Conservation (phyloP, 495 filamentous ascomycete genomes). For the Neurospora sp. region DNA sequence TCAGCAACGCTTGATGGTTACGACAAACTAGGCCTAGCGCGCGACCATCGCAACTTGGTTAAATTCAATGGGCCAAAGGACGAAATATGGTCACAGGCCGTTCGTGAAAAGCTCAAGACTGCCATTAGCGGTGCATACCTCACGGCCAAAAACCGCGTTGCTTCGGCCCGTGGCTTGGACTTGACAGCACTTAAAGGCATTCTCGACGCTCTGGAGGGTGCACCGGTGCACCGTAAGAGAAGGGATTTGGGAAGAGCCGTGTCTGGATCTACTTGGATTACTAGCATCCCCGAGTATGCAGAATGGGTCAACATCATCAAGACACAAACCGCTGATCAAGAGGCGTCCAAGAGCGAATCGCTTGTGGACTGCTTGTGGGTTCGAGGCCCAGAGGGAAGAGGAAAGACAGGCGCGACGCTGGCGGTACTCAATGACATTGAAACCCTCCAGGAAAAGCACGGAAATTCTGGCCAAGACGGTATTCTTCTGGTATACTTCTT, state of each 20-base stretch:
- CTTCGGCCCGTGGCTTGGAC: background rate
- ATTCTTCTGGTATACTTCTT: conserved; percentile 27
- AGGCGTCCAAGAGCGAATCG: background rate
- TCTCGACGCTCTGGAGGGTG: background rate
- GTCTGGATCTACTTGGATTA: background rate
- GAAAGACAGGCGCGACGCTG: conserved; percentile 26
- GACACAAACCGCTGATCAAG: background rate
- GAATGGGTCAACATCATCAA: background rate
- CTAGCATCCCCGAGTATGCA: background rate
- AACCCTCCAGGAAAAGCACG: conserved; percentile 5
- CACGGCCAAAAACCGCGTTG: background rate
- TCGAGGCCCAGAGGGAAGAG: conserved; percentile 25
- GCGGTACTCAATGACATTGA: conserved; percentile 24
- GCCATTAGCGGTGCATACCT: background rate
- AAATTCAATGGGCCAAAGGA: background rate
- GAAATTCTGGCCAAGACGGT: conserved; percentile 9
- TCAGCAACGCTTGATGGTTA: background rate
- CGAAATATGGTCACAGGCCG: background rate
- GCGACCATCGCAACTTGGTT: background rate
- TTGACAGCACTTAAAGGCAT: background rate
- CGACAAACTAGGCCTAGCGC: background rate
- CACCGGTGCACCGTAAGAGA: background rate
- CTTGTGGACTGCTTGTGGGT: conserved; percentile 24
- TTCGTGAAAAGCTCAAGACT: background rate
- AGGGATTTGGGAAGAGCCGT: background rate